phyloP scores from a whole-genome alignment of 2,329 filamentous ascomycete species.

The Aspergillus proliferans region DNA sequence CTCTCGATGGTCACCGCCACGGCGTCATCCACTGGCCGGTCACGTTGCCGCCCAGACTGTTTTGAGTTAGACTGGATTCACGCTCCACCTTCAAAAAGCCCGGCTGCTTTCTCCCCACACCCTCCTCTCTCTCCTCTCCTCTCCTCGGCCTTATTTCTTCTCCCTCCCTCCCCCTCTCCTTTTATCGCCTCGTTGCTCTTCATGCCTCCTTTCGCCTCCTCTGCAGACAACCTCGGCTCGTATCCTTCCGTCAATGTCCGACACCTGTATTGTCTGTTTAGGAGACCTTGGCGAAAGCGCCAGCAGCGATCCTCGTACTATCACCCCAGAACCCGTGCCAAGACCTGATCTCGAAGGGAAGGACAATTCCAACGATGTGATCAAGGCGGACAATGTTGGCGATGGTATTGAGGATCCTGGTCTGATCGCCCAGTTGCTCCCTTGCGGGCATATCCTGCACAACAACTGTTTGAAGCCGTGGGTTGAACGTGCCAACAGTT shows the following conservation, averaged over 20 bases:
- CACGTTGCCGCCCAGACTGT: conserved; percentile 33
- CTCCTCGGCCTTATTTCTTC: conserved; percentile 17
- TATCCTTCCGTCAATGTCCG: conserved; percentile 49
- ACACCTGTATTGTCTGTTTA: conserved; percentile 66
- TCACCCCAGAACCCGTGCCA: conserved; percentile 38
- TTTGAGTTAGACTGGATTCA: conserved; percentile 32
- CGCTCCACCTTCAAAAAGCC: conserved; percentile 39
- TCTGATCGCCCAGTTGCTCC: conserved; percentile 57
- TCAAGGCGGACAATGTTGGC: conserved; percentile 22
- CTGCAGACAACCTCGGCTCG: conserved; percentile 22
- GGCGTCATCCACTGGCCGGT: conserved; percentile 13
- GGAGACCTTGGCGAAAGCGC: conserved; percentile 59
- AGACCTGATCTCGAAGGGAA: conserved; percentile 33
- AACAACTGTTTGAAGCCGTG: conserved; percentile 88
- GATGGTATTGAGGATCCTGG: conserved; percentile 34
- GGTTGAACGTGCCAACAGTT: conserved; percentile 96
- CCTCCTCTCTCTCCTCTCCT: conserved; percentile 19
- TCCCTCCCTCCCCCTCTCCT: conserved; percentile 19
- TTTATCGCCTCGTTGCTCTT: conserved; percentile 26
- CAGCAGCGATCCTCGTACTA: conserved; percentile 45
- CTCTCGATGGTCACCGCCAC: conserved; percentile 1
- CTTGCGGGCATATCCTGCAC: conserved; percentile 88
- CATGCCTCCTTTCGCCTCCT: conserved; percentile 31
- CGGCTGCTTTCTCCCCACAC: conserved; percentile 23
- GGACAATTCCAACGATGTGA: conserved; percentile 18